phyloP scores from a whole-genome alignment of 2,329 filamentous ascomycete genomes.

The Colletotrichum tabaci region DNA sequence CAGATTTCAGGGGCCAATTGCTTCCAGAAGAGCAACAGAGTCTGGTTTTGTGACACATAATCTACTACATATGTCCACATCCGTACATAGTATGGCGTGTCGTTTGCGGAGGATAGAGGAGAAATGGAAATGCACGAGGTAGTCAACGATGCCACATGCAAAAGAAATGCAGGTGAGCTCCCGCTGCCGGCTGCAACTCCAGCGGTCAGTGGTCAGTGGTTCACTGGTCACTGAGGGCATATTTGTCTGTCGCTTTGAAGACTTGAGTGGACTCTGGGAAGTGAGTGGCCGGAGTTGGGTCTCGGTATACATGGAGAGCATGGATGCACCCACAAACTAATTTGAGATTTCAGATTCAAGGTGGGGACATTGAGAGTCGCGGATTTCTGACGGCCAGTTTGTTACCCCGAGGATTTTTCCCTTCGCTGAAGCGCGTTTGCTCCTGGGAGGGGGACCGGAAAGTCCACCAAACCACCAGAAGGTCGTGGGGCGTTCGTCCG shows the following conservation, averaged over 20 bases:
- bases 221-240: too few species aligned
- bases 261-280: too few species aligned
- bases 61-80: too few species aligned
- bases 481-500: neutral
- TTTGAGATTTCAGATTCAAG: neutral
- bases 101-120: neutral
- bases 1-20: neutral
- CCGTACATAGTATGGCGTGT: too few species aligned
- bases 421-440: constrained; percentile 1
- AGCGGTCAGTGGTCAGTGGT: too few species aligned
- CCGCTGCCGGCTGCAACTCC: too few species aligned
- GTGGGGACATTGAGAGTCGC: neutral
- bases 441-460: neutral
- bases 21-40: neutral
- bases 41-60: too few species aligned
- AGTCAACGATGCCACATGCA: neutral
- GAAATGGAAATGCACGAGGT: neutral
- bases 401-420: neutral
- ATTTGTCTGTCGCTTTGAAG: neutral
- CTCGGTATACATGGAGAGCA: neutral
- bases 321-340: neutral
- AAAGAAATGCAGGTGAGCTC: too few species aligned
- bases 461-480: neutral
- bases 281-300: neutral
- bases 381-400: neutral